Base-by-base conservation (phyloP, 768 basidiomycete genomes). In the Rhodotorula taiwanensis region DNA sequence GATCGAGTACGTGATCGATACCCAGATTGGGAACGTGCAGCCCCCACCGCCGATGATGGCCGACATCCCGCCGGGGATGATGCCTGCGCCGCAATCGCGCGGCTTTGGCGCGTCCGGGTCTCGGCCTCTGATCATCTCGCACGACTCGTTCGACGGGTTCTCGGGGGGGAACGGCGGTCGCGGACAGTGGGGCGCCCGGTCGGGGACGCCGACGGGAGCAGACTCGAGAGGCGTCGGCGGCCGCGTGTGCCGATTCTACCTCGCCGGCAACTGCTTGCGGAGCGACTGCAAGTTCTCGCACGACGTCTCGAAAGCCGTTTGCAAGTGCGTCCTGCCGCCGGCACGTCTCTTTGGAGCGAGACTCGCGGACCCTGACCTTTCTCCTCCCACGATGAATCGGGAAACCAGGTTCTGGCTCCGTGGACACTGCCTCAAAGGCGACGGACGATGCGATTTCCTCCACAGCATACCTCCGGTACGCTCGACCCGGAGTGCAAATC, bases 351-450 rank as follows among this genome's bases (percentile, higher is more conserved):
- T 47, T 15, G 14, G 25, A 18, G 25, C 18, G 8, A n/a, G 10
- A 21, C 27, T 25, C 47, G 36, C 36, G 53, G 30, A 56, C 25
- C 48, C 54, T 27, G 58, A 28, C 36, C 27, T 62, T 41, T n/a
- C 41, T 50, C 13, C n/a, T n/a, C n/a, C n/a, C n/a, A n/a, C n/a
- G n/a, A n/a, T n/a, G n/a, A n/a, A n/a, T n/a, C n/a, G n/a, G n/a
- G n/a, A n/a, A n/a, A 92, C 88, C 77, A 86, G 95, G 41, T 99
- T 99, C 79, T 99, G 95, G 95, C 81, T 99, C 34, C 83, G 93
- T 54, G 94, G 94, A 9, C 91, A 91, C 49, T 99, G 95, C 73
- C 89, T 93, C 34, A 99, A 99, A 76, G 88, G 92, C 58, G 69
- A 69, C 45, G 66, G 72, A 10, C 34, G 82, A 68, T 98, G 93